phyloP scores from a whole-genome alignment of 768 basidiomycete genomes.

The Termitomyces titanicus region DNA sequence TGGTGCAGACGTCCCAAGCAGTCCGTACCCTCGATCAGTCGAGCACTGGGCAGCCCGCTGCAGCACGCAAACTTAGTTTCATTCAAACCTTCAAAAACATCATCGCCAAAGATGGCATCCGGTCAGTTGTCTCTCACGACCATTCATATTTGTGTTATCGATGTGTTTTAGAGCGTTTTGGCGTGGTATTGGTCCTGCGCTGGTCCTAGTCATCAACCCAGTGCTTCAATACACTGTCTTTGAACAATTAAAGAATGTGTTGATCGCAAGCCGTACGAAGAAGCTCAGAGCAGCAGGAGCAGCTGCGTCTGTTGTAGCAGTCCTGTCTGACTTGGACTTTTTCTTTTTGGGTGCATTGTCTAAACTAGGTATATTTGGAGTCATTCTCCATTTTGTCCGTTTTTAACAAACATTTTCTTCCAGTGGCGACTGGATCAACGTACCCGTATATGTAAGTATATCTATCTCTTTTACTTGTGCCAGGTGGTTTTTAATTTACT shows the following conservation, averaged over 20 bases:
- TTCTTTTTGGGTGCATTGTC: constrained; percentile 94
- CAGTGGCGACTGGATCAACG: constrained; percentile 47
- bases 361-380: constrained; percentile 62
- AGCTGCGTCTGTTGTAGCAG: constrained; percentile 39
- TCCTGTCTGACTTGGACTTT: constrained; percentile 82
- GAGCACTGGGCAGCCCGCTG: constrained; percentile 24
- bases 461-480: not conserved
- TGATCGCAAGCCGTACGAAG: constrained; percentile 60
- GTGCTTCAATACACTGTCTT: constrained; percentile 94
- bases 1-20: constrained; percentile 88
- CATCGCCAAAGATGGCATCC: constrained; percentile 64
- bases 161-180: constrained; percentile 64
- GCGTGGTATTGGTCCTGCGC: constrained; percentile 91
- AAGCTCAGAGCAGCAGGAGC: constrained; percentile 46
- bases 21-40: constrained; percentile 48
- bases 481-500: not conserved
- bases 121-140: constrained; percentile 23
- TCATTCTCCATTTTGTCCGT: not conserved
- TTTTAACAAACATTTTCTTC: not conserved
- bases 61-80: constrained; percentile 50
- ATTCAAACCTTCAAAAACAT: constrained; percentile 68
- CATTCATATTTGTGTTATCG: not conserved
- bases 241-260: constrained; percentile 88
- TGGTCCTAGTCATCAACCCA: constrained; percentile 91
- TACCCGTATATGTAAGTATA: constrained; percentile 47